Percentiles rank a stretch among this genome's conserved stretches.
Conservation (phyloP, 2,329 filamentous ascomycete genomes). For the Scolecobasidium constrictum region DNA sequence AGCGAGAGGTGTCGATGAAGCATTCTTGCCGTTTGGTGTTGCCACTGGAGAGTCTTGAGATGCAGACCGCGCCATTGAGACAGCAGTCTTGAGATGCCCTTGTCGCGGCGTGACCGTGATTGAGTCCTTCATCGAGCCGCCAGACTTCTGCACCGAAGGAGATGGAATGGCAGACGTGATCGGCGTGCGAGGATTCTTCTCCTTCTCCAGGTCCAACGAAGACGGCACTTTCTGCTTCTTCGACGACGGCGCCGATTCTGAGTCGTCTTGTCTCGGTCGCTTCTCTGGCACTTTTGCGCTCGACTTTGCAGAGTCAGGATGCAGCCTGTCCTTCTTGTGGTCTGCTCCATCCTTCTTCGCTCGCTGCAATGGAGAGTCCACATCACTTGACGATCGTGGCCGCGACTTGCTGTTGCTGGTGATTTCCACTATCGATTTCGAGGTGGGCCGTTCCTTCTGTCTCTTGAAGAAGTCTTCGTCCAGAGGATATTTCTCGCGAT, state of each 20-base stretch:
- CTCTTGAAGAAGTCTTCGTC: background rate
- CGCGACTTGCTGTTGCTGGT: background rate
- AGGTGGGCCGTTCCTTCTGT: background rate
- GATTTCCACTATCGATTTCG: background rate
- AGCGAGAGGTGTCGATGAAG: background rate
- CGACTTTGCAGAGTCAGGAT: background rate
- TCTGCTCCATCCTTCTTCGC: background rate
- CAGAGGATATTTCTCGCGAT: background rate
- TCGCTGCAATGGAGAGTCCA: background rate
- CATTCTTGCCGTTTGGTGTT: slow-evolving; percentile 3
- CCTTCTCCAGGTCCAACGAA: slow-evolving; percentile 16
- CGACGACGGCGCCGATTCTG: slow-evolving; percentile 13
- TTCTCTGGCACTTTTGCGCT: slow-evolving; percentile 18
- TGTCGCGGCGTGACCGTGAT: slow-evolving; percentile 3
- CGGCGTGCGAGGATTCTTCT: slow-evolving; percentile 23
- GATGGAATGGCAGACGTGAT: slow-evolving; percentile 18
- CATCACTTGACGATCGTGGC: background rate
- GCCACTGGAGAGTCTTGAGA: slow-evolving; percentile 15
- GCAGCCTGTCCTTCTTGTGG: background rate
- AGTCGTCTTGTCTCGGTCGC: slow-evolving; percentile 24
- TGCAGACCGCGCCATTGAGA: slow-evolving; percentile 24
- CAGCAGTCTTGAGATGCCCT: slow-evolving; percentile 5
- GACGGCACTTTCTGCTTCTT: slow-evolving; percentile 21
- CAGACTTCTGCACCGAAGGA: slow-evolving; percentile 16
- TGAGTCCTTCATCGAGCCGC: background rate